These are phyloP conservation scores for Endogone sp. DNA, from an alignment of 192 early-diverging fungal genomes.

Conservation along the genomic window DNA sequence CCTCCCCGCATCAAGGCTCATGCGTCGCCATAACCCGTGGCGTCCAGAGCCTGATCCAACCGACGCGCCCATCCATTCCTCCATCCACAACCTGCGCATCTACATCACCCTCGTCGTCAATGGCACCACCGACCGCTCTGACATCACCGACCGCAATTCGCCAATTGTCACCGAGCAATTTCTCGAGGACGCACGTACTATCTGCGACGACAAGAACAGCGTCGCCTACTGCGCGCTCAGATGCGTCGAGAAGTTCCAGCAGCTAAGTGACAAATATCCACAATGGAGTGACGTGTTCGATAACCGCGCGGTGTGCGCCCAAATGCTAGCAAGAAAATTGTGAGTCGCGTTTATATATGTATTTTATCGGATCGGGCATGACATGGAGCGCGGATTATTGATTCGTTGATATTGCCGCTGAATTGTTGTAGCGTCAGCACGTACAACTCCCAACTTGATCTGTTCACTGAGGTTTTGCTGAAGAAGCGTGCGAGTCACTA, in stretches of 20 bases:
- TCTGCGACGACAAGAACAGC: slow-evolving; percentile 1
- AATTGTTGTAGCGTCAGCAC: slow-evolving; percentile 1
- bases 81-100: background rate
- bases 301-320: slow-evolving; percentile 1
- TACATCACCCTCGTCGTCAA: background rate
- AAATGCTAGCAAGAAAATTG: slow-evolving; percentile 6
- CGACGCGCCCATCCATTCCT: background rate
- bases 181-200: background rate
- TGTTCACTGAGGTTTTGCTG: slow-evolving; percentile 8
- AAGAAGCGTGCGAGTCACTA: slow-evolving; percentile 5
- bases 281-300: slow-evolving; percentile 12
- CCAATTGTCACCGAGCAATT: background rate
- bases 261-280: slow-evolving; percentile 1
- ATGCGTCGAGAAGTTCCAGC: slow-evolving; percentile 9
- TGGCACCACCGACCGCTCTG: background rate
- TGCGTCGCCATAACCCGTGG: background rate
- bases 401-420: background rate
- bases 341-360: slow-evolving; percentile 1
- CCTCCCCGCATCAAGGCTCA: background rate
- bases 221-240: slow-evolving; percentile 6
- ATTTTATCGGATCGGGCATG: background rate
- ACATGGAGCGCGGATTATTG: background rate
- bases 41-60: background rate
- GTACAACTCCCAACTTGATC: background rate
- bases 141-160: background rate